A percentile compares a stretch with the other conserved stretches of the same genome.
These are phyloP conservation scores for Neospora caninum DNA, from an alignment of 169 alveolate genomes.

Conservation along the genomic window DNA sequence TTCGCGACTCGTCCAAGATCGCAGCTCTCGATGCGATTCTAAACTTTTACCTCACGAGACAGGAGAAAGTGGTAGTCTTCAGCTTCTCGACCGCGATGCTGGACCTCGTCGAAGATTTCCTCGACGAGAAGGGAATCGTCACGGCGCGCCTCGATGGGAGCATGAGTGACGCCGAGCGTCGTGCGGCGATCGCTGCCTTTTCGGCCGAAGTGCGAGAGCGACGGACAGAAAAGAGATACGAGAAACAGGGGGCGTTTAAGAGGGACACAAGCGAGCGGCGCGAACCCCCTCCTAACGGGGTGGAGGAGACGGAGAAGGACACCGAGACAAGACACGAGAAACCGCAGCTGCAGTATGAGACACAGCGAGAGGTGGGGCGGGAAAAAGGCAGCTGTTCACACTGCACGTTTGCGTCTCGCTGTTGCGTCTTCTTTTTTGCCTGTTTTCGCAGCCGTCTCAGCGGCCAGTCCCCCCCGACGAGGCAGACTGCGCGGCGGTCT, in stretches of 20 bases:
- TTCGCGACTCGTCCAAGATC: conserved; percentile 25
- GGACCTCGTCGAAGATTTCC: conserved; percentile 18
- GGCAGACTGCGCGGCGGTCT: background rate
- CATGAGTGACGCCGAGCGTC: conserved; percentile 3
- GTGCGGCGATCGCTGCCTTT: conserved; percentile 30
- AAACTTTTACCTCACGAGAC: background rate
- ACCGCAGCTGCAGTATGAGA: no score
- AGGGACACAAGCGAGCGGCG: no score
- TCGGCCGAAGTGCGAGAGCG: background rate
- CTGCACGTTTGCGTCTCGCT: background rate
- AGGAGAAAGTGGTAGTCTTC: conserved; percentile 27
- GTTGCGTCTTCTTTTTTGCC: background rate
- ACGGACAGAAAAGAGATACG: background rate
- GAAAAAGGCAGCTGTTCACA: no score
- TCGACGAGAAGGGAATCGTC: conserved; percentile 5
- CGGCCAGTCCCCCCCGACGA: background rate
- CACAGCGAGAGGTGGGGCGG: no score
- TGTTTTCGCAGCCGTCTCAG: background rate
- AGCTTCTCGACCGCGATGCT: conserved; percentile 34
- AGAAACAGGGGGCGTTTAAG: no score
- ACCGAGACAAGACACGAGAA: no score
- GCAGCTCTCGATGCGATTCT: background rate
- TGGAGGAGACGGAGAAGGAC: no score
- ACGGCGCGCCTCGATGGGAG: conserved; percentile 43
- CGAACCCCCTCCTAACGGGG: no score